A percentile compares a stretch with the other conserved stretches of the same genome.
Conservation (phyloP, 805 yeast genomes). For the Blastobotrys parvus region DNA sequence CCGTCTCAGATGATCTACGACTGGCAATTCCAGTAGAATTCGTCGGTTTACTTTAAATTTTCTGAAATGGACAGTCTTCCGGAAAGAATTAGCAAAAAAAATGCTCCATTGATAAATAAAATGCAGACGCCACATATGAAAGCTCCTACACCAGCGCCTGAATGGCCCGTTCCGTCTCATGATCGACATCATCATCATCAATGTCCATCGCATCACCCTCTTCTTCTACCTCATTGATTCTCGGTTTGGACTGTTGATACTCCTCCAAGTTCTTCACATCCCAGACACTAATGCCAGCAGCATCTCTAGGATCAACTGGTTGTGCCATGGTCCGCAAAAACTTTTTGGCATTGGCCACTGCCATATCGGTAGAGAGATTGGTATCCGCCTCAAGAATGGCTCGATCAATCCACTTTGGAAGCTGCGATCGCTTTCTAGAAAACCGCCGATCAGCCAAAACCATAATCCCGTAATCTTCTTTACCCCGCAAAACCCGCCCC, state of each 20-base stretch:
- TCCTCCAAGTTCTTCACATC: constrained; percentile 38
- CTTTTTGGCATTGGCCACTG: constrained; percentile 87
- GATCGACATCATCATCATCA: constrained; percentile 1
- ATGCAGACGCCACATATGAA: too few relatives aligned
- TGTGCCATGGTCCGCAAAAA: constrained; percentile 91
- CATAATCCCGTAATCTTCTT: constrained; percentile 98
- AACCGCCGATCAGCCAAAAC: constrained; percentile 93
- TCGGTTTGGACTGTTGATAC: too few relatives aligned
- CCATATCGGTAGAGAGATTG: constrained; percentile 94
- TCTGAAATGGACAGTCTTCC: too few relatives aligned
- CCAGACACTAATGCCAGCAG: constrained; percentile 95
- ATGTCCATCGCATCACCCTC: background rate
- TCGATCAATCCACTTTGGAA: constrained; percentile 97
- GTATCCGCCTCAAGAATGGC: constrained; percentile 86
- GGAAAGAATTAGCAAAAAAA: too few relatives aligned
- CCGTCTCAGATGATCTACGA: too few relatives aligned
- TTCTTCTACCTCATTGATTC: background rate
- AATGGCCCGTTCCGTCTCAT: constrained; percentile 5
- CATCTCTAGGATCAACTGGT: constrained; percentile 81
- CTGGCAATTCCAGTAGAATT: too few relatives aligned
- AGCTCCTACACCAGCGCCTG: too few relatives aligned
- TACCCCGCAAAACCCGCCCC: constrained; percentile 95
- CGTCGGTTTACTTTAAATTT: too few relatives aligned
- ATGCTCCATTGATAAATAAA: too few relatives aligned
- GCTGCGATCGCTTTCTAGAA: constrained; percentile 71